These are phyloP conservation scores for Colletotrichum abscissum DNA, from an alignment of 2,329 filamentous ascomycete genomes.

Conservation along the genomic window DNA sequence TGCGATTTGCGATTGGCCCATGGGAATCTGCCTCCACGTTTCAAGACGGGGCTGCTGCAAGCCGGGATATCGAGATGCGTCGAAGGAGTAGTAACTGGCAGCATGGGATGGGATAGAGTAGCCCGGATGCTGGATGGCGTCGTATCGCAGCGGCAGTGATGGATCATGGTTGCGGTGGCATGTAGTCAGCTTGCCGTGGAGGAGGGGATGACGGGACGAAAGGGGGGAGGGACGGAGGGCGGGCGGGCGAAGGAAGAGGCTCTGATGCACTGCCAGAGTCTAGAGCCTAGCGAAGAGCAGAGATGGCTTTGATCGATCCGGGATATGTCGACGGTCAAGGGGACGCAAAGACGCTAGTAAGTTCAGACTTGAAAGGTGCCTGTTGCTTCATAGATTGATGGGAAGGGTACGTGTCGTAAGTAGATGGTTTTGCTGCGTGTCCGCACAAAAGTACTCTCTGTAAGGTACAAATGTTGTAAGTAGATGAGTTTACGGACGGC, in stretches of 20 bases:
- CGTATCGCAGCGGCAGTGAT: conserved; percentile 13
- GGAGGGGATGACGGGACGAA: background rate
- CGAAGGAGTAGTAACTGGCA: conserved; percentile 18
- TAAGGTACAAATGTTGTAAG: background rate
- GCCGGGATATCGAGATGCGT: conserved; percentile 30
- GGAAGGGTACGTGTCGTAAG: conserved; percentile 17
- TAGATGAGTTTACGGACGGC: conserved; percentile 7
- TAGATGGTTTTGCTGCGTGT: conserved; percentile 8
- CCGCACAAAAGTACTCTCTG: conserved; percentile 9
- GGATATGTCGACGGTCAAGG: conserved; percentile 1
- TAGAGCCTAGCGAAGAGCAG: background rate
- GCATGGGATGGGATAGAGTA: conserved; percentile 27
- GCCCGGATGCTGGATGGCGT: conserved; percentile 16
- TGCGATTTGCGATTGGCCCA: conserved; percentile 29
- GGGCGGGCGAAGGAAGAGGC: background rate
- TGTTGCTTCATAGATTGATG: background rate
- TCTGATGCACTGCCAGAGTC: background rate
- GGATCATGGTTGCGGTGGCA: background rate
- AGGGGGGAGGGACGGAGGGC: background rate
- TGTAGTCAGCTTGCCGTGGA: background rate
- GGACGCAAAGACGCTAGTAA: background rate
- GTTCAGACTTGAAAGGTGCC: background rate
- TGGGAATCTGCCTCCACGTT: conserved; percentile 29
- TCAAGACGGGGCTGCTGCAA: conserved; percentile 33
- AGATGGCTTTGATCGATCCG: conserved; percentile 7